Conservation (phyloP, 2,329 filamentous ascomycete species). For the Xylaria sp. region DNA sequence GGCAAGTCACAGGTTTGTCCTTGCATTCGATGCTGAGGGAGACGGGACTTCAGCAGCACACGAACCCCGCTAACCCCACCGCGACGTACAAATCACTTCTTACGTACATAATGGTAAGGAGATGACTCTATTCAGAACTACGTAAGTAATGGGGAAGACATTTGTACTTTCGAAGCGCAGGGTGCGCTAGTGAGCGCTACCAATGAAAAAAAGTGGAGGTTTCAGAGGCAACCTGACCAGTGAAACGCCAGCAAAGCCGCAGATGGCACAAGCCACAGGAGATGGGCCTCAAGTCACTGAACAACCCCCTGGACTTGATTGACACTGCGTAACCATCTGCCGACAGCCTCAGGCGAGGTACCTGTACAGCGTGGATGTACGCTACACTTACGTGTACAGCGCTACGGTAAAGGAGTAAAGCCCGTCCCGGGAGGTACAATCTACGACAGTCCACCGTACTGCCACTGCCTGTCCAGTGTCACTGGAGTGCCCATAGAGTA, state of each 20-base stretch:
- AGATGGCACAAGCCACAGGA: background rate
- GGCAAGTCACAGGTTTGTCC: background rate
- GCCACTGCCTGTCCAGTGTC: background rate
- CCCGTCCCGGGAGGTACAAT: background rate
- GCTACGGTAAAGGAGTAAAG: background rate
- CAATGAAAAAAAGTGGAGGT: background rate
- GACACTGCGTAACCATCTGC: too few relatives aligned
- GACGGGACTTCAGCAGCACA: background rate
- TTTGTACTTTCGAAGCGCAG: too few relatives aligned
- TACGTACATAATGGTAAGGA: background rate
- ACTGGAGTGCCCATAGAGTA: background rate
- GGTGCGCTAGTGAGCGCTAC: too few relatives aligned
- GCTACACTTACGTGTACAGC: background rate
- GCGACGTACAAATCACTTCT: background rate
- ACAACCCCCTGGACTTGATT: too few relatives aligned
- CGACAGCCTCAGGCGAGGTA: background rate
- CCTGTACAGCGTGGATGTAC: background rate
- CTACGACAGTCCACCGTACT: background rate
- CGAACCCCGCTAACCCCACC: background rate
- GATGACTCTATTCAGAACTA: background rate
- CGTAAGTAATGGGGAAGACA: background rate
- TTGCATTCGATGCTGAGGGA: background rate
- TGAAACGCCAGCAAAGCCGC: background rate
- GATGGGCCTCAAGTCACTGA: too few relatives aligned
- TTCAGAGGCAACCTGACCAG: background rate